Evolutionary conservation across 1,284 basidiomycete species (phyloP).

Genomic region (Cystobasidium sp.): DNA sequence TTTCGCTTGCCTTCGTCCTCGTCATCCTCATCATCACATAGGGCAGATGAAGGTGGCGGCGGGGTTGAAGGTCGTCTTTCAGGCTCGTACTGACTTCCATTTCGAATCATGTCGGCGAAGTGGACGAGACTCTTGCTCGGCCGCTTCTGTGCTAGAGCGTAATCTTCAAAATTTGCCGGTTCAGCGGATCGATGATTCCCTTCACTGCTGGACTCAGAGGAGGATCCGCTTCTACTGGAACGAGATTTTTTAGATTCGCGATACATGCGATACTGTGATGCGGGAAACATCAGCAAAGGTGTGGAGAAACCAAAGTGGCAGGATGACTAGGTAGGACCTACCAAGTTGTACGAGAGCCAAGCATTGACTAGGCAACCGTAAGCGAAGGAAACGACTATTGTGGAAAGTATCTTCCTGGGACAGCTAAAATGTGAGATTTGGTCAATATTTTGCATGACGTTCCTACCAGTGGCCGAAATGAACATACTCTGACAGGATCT

Average conservation of each 20-base stretch:
- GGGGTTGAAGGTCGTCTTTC: constrained; percentile 2
- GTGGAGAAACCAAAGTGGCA: not conserved
- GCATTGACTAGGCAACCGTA: constrained; percentile 12
- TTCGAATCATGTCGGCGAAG: constrained; percentile 7
- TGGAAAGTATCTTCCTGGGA: constrained; percentile 2
- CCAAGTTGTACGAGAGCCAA: constrained; percentile 33
- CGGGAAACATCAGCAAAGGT: not conserved
- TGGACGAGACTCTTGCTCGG: constrained; percentile 9
- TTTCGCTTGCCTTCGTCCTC: not conserved
- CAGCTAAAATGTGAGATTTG: not conserved
- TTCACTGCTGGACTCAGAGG: not conserved
- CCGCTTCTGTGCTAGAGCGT: not conserved
- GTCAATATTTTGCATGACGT: not conserved
- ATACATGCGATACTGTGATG: constrained; percentile 6
- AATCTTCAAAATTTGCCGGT: not conserved
- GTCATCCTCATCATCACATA: not conserved
- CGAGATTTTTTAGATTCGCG: not conserved
- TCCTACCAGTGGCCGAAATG: not conserved
- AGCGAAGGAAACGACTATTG: constrained; percentile 23
- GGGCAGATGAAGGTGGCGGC: not conserved
- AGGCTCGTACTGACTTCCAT: constrained; percentile 9
- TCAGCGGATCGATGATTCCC: not conserved
- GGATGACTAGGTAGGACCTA: not conserved
- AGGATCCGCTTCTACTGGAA: not conserved
- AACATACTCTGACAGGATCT: constrained; percentile 19